Base-by-base conservation (phyloP, 2,329 filamentous ascomycete species). In the Cercospora beticola region DNA sequence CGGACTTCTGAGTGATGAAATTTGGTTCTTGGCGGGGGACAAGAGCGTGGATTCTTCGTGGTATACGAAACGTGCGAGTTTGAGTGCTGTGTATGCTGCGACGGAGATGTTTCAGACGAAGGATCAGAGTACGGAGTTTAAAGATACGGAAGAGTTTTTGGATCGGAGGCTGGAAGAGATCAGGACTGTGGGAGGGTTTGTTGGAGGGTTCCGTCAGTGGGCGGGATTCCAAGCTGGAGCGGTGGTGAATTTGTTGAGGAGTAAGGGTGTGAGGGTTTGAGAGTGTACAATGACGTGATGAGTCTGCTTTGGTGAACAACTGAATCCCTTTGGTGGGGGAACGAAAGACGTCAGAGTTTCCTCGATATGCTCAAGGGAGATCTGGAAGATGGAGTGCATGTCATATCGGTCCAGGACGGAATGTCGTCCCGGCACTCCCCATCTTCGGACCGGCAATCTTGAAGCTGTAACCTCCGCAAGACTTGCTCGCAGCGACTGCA, bases 61-160 rank as follows among this genome's bases (percentile, higher is more conserved):
- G 95, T 99, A 99, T 75, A 89, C 89, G 1, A 91, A 90, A 78
- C 85, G 90, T 3, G 84, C 88, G 8, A 86, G 84, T 0, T 79
- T 92, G 26, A 85, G 87, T 0, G 85, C 85, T 1, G 84, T 92
- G n/a, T 92, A 92, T 77, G 92, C 92, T 0, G 80, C 81, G 5
- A 79, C 90, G 66, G 95, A 99, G 81, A 83, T 97, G 5, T 97
- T 94, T 81, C 97, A 98, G 93, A 97, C 93, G 23, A 93, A 91
- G 68, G 95, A 98, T 80, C 85, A 83, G 69, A 93, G 90, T 4
- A 82, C 86, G 0, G 88, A 87, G n/a, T 95, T 92, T 75, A 79
- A 77, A 9, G 92, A 94, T 71, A 98, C 95, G 3, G 89, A 89
- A 72, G 85, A 87, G 9, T 99, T 98, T 78, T 82, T 98, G 64